Evolutionary conservation across 495 filamentous ascomycete species (phyloP), one percentile per base, ranked within the genome.

Genomic region (Xeromyces bisporus): DNA sequence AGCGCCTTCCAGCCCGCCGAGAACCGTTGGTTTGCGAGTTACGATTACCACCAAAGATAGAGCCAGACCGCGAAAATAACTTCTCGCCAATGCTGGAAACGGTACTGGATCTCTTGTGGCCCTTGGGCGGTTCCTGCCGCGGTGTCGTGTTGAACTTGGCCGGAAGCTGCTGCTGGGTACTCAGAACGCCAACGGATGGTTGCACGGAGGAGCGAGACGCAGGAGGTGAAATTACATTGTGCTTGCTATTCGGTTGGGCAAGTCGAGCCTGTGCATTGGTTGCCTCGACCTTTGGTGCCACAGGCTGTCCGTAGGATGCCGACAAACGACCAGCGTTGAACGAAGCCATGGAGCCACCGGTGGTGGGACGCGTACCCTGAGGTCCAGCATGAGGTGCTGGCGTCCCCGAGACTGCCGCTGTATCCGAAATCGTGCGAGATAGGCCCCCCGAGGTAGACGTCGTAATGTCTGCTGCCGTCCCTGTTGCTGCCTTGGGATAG

Each of bases 201-300:
- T 56, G 51, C 6, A 51, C 46, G 12, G 49, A 34, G 23, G 60
- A 56, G 35, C 77, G 70, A 11, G 68, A 62, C 18, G 80, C 71
- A 12, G 81, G 77, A 31, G 60, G 62, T 12, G 81, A 80, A 25
- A 89, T 83, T 15, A 68, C 67, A 43, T 92, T 92, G 35, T 72
- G 70, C 48, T 77, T 82, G 36, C 58, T 65, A 39, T 68, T 75
- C 23, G 89, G 89, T 50, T 92, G 86, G 34, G 85, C 74, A 36
- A 97, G 77, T 40, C 78, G 77, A 37, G 83, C 89, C 55, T 93
- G 78, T 21, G 73, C 87, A 61, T 91, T 93, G 23, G 84, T 86
- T 48, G 77, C 75, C 32, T 82, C 84, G 40, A 94, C 72, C 37
- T 80, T 77, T 18, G 89, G 85, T 33, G 81, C 81, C 42, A 78